These are phyloP conservation scores for Wallacemonas sp. DNA, from an alignment of 208 protist species.

Conservation along the genomic window DNA sequence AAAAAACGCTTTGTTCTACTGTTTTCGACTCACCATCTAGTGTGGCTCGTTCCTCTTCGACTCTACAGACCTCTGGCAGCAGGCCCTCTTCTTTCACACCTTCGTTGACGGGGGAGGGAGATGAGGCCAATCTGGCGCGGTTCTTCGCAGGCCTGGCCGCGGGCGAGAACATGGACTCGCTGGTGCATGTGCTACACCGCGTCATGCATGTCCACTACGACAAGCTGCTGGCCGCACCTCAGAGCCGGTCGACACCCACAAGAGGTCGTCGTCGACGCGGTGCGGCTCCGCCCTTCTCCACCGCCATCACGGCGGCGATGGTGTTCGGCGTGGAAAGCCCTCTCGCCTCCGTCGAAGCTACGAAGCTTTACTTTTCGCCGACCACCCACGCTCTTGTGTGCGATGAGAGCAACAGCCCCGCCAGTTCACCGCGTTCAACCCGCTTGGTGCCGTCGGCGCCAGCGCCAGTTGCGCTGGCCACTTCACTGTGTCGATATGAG, in stretches of 20 bases:
- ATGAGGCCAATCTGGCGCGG: slow-evolving; percentile 1
- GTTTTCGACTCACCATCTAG: too few relatives aligned
- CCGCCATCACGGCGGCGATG: slow-evolving; percentile 33
- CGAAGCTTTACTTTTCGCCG: slow-evolving; percentile 45
- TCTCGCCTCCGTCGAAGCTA: slow-evolving; percentile 45
- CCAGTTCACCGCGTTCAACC: background rate
- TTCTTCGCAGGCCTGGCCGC: slow-evolving; percentile 43
- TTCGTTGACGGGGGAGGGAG: too few relatives aligned
- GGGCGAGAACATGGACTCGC: slow-evolving; percentile 32
- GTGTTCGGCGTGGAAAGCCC: slow-evolving; percentile 67
- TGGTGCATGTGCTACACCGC: slow-evolving; percentile 24
- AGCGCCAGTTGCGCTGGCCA: background rate
- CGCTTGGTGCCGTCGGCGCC: background rate
- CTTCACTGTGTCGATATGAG: background rate
- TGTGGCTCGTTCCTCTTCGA: too few relatives aligned
- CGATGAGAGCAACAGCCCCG: slow-evolving; percentile 5
- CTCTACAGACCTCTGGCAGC: too few relatives aligned
- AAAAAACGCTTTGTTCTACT: too few relatives aligned
- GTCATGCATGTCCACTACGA: slow-evolving; percentile 22
- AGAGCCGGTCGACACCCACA: background rate
- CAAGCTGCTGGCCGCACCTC: background rate
- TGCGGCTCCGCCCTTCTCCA: background rate
- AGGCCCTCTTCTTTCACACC: too few relatives aligned
- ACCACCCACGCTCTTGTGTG: slow-evolving; percentile 14
- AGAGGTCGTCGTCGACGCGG: background rate